Base-by-base conservation (phyloP, 2,329 filamentous ascomycete species). In the Cladosporium sp. region DNA sequence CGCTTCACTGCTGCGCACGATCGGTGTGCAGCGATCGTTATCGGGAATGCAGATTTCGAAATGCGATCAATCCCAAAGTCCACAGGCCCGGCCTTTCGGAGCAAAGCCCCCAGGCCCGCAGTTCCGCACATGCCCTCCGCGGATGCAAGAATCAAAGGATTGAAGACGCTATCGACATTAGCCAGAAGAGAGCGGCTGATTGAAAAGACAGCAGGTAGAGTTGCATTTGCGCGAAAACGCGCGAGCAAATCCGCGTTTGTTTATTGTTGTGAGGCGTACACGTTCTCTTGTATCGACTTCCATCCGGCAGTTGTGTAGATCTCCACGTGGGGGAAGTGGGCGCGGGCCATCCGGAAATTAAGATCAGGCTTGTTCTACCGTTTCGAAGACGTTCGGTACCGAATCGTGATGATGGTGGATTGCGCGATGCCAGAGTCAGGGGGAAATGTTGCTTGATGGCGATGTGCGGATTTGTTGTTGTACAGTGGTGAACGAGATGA, bases 331-430 rank as follows among this genome's bases (percentile, higher is more conserved):
- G 43, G 43, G 25, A 12, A 34, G 30, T 5, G 30, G 30, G 30
- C 25, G 7, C 43, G 20, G 42, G 42, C 42, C 25, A 15, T 20
- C 14, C 49, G 49, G 49, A 51, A 17, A 51, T 51, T 51, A 39
- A 20, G 11, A 20, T 20, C 25, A 47, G 43, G 43, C 25, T 34
- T 19, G 25, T 6, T 47, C 22, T 30, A 47, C 25, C 43, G 25
- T 30, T 47, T 47, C 43, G 22, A 47, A 47, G 43, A 47, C 42
- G 43, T 47, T 47, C n/a, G 25, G 43, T 47, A 47, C 43, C 49
- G 36, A 51, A 38, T 38, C n/a, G 36, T 54, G 36, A 30, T 37
- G 37, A 40, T 54, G 38, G 34, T 28, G 37, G 37, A 34, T 54
- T 6, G 20, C 22, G 43, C 25, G 5, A 17, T 47, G 43, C 15